Evolutionary conservation across 331 rosid species (phyloP).

Genomic region (Pyracantha coccinea): DNA sequence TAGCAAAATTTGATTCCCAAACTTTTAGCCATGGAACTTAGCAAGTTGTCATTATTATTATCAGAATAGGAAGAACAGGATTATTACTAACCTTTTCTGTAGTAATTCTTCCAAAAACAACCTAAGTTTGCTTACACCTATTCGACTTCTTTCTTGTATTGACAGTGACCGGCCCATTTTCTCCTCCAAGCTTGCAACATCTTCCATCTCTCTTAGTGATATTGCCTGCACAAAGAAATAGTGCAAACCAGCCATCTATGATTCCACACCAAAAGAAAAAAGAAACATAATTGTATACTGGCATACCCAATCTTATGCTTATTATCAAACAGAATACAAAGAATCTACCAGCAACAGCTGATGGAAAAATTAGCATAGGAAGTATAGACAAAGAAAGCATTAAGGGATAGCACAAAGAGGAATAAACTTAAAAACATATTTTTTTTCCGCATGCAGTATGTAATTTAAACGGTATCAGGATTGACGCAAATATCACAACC

Average conservation of each 20-base stretch:
- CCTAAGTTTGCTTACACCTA: constrained; percentile 90
- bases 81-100: constrained; percentile 55
- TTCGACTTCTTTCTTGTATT: constrained; percentile 74
- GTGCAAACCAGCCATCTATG: background rate
- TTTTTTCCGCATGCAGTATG: background rate
- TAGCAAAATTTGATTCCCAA: constrained; percentile 31
- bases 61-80: background rate
- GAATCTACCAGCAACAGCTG: background rate
- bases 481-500: background rate
- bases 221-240: constrained; percentile 56
- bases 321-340: background rate
- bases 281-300: no score
- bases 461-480: background rate
- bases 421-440: background rate
- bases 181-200: constrained; percentile 73
- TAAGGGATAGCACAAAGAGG: background rate
- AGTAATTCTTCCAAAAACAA: constrained; percentile 77
- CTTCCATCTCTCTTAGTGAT: constrained; percentile 73
- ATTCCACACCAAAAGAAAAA: background rate
- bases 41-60: background rate
- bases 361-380: background rate
- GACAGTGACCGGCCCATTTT: constrained; percentile 74
- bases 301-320: background rate
- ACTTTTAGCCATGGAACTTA: constrained; percentile 13
- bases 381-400: background rate